Evolutionary conservation across 805 yeast species (phyloP).

Genomic region (Metschnikowia lachancei): DNA sequence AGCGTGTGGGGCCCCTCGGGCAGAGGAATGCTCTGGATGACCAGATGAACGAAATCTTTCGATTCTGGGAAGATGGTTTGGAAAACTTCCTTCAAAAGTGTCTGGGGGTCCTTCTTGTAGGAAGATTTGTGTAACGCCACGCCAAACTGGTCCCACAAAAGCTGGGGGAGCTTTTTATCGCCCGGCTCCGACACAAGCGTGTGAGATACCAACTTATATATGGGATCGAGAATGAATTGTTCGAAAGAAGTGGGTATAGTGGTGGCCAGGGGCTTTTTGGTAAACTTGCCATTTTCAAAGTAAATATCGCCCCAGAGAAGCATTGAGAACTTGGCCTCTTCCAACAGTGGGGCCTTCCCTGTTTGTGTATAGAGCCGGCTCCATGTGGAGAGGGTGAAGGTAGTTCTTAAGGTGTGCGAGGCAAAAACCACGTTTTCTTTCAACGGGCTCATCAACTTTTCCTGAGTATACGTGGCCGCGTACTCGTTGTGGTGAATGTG

Average conservation of each 20-base stretch:
- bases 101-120: slow-evolving; percentile 54
- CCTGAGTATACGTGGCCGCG: slow-evolving; percentile 26
- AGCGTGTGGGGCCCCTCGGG: slow-evolving; percentile 1
- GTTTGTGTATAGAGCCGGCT: slow-evolving; percentile 42
- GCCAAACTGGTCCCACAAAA: slow-evolving; percentile 50
- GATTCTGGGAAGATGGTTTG: slow-evolving; percentile 49
- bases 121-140: slow-evolving; percentile 40
- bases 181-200: slow-evolving; percentile 52
- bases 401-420: slow-evolving; percentile 57
- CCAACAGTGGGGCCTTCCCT: slow-evolving; percentile 9
- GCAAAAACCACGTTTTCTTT: slow-evolving; percentile 71
- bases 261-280: slow-evolving; percentile 22
- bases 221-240: slow-evolving; percentile 68
- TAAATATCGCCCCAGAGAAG: slow-evolving; percentile 78
- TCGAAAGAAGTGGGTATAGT: slow-evolving; percentile 48
- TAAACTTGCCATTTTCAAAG: slow-evolving; percentile 50
- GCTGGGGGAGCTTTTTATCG: slow-evolving; percentile 31
- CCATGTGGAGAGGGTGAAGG: slow-evolving; percentile 68
- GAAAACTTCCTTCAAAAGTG: slow-evolving; percentile 56
- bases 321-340: slow-evolving; percentile 41
- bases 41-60: slow-evolving; percentile 52
- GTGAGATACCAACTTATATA: slow-evolving; percentile 70
- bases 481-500: slow-evolving; percentile 40
- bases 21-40: slow-evolving; percentile 27
- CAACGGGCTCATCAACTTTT: slow-evolving; percentile 53